Evolutionary conservation across 805 yeast genomes (phyloP).

Genomic region (Cyberlindnera lachancei): DNA sequence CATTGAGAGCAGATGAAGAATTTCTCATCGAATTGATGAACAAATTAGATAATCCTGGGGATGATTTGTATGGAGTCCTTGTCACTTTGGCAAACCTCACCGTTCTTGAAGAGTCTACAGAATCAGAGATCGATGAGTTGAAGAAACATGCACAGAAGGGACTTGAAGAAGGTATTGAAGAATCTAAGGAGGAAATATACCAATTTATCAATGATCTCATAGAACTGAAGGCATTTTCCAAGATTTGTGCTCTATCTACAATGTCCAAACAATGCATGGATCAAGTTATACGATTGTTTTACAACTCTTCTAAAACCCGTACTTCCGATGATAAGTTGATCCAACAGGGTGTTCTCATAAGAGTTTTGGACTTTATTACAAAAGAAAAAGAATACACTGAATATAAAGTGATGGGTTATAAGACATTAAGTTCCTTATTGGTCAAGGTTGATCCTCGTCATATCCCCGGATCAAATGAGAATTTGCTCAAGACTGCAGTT

Average conservation of each 20-base stretch:
- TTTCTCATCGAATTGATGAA: conserved; percentile 26
- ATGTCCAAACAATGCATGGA: conserved; percentile 18
- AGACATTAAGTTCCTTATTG: conserved; percentile 36
- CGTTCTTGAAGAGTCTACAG: conserved; percentile 16
- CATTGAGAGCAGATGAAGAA: conserved; percentile 23
- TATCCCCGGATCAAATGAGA: conserved; percentile 24
- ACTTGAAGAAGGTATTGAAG: conserved; percentile 15
- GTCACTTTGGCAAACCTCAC: conserved; percentile 28
- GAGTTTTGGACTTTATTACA: conserved; percentile 24
- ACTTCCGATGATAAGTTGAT: conserved; percentile 26
- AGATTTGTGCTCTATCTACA: conserved; percentile 6
- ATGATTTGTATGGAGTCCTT: conserved; percentile 25
- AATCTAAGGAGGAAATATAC: conserved; percentile 12
- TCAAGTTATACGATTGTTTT: conserved; percentile 25
- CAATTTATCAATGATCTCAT: conserved; percentile 16
- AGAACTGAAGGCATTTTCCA: conserved; percentile 15
- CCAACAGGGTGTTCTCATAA: conserved; percentile 39
- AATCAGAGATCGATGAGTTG: conserved; percentile 22
- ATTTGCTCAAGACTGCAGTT: conserved; percentile 18
- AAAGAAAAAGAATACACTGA: conserved; percentile 7
- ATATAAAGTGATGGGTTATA: conserved; percentile 25
- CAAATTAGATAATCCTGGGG: conserved; percentile 13
- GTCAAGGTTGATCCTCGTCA: conserved; percentile 39
- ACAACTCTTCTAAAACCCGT: conserved; percentile 23
- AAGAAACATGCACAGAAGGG: conserved; percentile 26